These are phyloP conservation scores for Geotrichum carabidarum DNA, from an alignment of 1,139 yeast genomes.

Conservation along the genomic window DNA sequence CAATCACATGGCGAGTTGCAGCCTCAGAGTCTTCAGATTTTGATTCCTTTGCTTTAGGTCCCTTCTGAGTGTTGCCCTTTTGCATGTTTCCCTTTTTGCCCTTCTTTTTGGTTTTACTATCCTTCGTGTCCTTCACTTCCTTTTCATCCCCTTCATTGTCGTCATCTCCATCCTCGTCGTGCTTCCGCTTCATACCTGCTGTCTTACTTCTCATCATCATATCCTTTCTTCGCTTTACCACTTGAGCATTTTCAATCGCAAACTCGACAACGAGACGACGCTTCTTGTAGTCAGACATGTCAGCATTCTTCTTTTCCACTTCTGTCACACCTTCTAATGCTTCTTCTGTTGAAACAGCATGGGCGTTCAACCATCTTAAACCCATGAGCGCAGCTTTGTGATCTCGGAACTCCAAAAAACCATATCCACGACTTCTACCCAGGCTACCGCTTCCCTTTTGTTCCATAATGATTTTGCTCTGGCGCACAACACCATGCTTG, in stretches of 20 bases:
- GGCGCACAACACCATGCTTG: slow-evolving; percentile 84
- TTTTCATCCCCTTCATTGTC: slow-evolving; percentile 27
- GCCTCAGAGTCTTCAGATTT: slow-evolving; percentile 18
- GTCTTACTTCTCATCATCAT: slow-evolving; percentile 27
- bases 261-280: slow-evolving; percentile 89
- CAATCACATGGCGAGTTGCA: slow-evolving; percentile 26
- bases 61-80: slow-evolving; percentile 28
- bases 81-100: slow-evolving; percentile 34
- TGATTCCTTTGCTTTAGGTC: slow-evolving; percentile 40
- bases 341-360: slow-evolving; percentile 69
- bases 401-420: slow-evolving; percentile 88
- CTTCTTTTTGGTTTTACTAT: slow-evolving; percentile 16
- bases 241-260: slow-evolving; percentile 92
- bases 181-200: slow-evolving; percentile 32
- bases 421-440: slow-evolving; percentile 95
- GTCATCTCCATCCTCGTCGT: slow-evolving; percentile 40
- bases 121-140: slow-evolving; percentile 24
- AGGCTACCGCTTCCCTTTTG: slow-evolving; percentile 79
- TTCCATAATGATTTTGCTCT: slow-evolving; percentile 88
- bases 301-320: slow-evolving; percentile 54
- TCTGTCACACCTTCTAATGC: slow-evolving; percentile 65
- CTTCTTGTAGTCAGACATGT: slow-evolving; percentile 45
- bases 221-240: slow-evolving; percentile 83
- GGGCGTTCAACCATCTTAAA: slow-evolving; percentile 94
- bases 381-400: slow-evolving; percentile 95